Base-by-base conservation (phyloP, 768 basidiomycete genomes). In the Fomitopsis pulvina region DNA sequence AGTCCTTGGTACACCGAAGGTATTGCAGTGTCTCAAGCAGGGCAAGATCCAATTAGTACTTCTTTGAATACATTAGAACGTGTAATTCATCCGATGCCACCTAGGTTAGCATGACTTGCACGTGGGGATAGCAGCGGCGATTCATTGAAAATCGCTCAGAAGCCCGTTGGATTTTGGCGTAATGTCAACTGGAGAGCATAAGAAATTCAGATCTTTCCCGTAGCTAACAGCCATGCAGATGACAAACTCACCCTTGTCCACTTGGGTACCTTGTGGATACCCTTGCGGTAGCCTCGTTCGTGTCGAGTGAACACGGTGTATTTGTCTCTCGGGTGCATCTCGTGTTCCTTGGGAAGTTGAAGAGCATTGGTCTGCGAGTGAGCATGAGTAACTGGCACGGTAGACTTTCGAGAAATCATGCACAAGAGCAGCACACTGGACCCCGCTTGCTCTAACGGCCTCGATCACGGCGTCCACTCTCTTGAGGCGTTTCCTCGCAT, bases 201-300 rank as follows among this genome's bases (percentile, higher is more conserved):
- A 54, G 41, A 54, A 34, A 11, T 24, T 26, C 12, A n/a, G n/a
- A n/a, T n/a, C n/a, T n/a, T n/a, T n/a, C n/a, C 8, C 3, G 28
- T 40, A 22, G 12, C 14, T 5, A 22, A 41, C 16, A 25, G 41
- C 4, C 20, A 45, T 26, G 30, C 14, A 25, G 16, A 28, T 18
- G 37, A 2, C 38, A 24, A 24, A 71, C 86, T 52, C 57, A 94
- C 93, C 41, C 91, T 77, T 44, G 94, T 96, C 81, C 86, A 97
- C 63, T 96, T 95, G n/a, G 94, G 94, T 24, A 95, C 88, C 62
- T 94, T 94, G 71, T 98, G 94, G 43, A 96, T 92, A 22, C 91
- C 88, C 61, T 97, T 97, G 39, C 95, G 74, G 67, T 95, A 99
- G 5, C 89, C 87, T 51, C 67, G 73, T 1, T 72, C 71, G 34